phyloP scores from a whole-genome alignment of 2,329 filamentous ascomycete genomes.

The Zymoseptoria tritici region DNA sequence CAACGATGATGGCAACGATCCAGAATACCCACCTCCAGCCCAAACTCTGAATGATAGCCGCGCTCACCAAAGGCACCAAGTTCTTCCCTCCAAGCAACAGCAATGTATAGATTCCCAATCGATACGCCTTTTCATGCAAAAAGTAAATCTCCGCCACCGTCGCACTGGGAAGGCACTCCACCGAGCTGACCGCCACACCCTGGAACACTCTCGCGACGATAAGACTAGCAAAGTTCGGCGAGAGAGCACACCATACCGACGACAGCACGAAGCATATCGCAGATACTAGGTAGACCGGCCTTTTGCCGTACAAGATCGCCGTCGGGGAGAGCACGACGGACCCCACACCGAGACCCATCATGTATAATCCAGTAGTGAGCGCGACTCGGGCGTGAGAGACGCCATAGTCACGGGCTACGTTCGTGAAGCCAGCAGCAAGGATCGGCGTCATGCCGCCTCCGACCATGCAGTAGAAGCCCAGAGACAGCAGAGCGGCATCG shows the following conservation, averaged over 20 bases:
- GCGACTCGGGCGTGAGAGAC: constrained; percentile 67
- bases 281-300: constrained; percentile 77
- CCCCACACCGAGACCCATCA: constrained; percentile 85
- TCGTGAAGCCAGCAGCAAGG: constrained; percentile 78
- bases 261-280: constrained; percentile 69
- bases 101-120: constrained; percentile 87
- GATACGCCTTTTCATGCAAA: constrained; percentile 84
- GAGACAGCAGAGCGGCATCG: constrained; percentile 68
- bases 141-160: constrained; percentile 97
- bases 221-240: constrained; percentile 71
- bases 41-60: constrained; percentile 68
- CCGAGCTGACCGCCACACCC: constrained; percentile 78
- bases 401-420: constrained; percentile 61
- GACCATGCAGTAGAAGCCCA: constrained; percentile 89
- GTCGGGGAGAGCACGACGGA: constrained; percentile 81
- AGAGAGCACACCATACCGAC: constrained; percentile 78
- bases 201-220: constrained; percentile 78
- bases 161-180: constrained; percentile 86
- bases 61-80: constrained; percentile 76
- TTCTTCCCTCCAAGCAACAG: constrained; percentile 80
- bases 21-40: constrained; percentile 60
- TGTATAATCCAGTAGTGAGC: constrained; percentile 83
- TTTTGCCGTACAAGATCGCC: constrained; percentile 83
- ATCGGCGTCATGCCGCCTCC: constrained; percentile 89
- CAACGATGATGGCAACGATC: constrained; percentile 76